Conservation (phyloP, 345 rosid genomes). For the Eucalyptus curtisii region DNA sequence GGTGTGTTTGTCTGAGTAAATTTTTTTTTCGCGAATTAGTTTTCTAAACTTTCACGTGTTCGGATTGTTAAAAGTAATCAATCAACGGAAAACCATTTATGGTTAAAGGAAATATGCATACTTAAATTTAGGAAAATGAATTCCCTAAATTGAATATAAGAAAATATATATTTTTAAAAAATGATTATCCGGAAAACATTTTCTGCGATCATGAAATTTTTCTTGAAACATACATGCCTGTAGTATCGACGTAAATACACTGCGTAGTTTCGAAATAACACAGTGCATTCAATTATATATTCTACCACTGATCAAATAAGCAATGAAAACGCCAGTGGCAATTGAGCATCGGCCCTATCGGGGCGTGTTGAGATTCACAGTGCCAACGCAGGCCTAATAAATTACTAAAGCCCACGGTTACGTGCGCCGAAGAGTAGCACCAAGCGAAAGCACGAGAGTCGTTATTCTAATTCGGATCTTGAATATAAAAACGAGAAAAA, state of each 20-base stretch:
- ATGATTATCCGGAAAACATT: too few relatives aligned
- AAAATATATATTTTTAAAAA: too few relatives aligned
- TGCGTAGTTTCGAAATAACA: not conserved
- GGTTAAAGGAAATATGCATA: not conserved
- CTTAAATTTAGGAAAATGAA: too few relatives aligned
- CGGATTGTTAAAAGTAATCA: fast-evolving
- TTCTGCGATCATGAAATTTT: fast-evolving
- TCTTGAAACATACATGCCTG: fast-evolving
- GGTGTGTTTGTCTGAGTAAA: not conserved
- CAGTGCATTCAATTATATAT: not conserved
- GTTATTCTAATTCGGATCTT: not conserved
- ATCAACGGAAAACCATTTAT: fast-evolving
- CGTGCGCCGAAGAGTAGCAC: not conserved
- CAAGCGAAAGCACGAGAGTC: not conserved
- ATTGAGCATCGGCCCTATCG: not conserved
- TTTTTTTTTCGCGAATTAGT: fast-evolving
- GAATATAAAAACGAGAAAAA: not conserved
- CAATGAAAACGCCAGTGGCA: not conserved
- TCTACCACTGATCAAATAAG: not conserved
- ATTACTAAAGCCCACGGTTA: not conserved
- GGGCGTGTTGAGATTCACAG: not conserved
- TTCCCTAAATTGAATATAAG: not conserved
- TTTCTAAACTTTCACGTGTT: fast-evolving
- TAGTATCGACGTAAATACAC: not conserved
- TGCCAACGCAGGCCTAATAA: not conserved